Conservation (phyloP, 768 basidiomycete genomes). For the Tephrocybe rancida region DNA sequence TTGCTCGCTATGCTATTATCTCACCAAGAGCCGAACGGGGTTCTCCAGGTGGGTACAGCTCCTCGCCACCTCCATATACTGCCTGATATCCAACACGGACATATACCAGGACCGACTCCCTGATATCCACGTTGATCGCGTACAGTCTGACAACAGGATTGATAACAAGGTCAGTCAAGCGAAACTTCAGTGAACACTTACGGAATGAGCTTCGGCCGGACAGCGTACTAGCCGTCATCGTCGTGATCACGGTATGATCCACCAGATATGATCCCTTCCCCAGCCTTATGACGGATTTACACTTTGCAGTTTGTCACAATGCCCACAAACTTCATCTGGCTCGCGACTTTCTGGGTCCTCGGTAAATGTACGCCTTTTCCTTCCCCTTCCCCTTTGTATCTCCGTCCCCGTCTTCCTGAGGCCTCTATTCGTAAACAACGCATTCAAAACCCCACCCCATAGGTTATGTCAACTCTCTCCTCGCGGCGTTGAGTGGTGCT, state of each 20-base stretch:
- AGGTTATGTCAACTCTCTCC: constrained; percentile 55
- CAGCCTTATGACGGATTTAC: neutral
- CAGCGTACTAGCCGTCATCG: constrained; percentile 42
- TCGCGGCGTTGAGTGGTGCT: constrained; percentile 45
- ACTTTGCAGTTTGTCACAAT: constrained; percentile 41
- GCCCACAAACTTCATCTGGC: constrained; percentile 49
- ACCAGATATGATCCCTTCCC: neutral
- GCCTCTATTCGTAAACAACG: neutral
- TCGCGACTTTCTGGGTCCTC: constrained; percentile 53
- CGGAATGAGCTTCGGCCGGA: neutral
- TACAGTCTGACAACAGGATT: constrained; percentile 49
- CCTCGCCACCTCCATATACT: neutral
- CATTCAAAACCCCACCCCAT: neutral
- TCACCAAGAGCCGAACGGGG: constrained; percentile 50
- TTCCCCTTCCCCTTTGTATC: neutral
- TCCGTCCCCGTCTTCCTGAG: neutral
- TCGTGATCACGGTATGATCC: constrained; percentile 38
- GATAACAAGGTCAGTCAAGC: constrained; percentile 37
- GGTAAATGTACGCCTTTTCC: constrained; percentile 44
- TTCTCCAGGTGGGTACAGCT: constrained; percentile 35
- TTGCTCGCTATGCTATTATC: constrained; percentile 46
- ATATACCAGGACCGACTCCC: constrained; percentile 40
- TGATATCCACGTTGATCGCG: constrained; percentile 43
- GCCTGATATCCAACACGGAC: neutral
- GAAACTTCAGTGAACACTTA: neutral